Conservation (phyloP, 495 filamentous ascomycete species). For the Choiromyces venosus region DNA sequence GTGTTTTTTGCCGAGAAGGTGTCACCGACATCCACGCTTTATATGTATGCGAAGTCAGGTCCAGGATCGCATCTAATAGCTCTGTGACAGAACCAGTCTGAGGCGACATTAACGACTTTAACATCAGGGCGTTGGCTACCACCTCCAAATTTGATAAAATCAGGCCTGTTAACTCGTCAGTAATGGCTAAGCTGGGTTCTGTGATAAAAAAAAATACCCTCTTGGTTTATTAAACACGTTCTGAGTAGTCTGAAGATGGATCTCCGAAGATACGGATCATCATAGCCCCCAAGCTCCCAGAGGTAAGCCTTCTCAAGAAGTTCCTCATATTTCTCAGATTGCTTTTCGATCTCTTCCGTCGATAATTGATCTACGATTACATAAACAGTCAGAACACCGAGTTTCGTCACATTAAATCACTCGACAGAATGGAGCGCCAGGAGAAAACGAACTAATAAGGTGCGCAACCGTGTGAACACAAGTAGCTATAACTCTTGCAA, state of each 20-base stretch:
- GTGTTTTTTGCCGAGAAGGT: constrained; percentile 55
- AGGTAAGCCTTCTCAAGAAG: constrained; percentile 62
- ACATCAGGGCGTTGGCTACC: constrained; percentile 62
- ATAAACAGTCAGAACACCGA: not conserved
- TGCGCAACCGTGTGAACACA: constrained; percentile 55
- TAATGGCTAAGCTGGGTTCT: constrained; percentile 41
- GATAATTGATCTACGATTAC: constrained; percentile 26
- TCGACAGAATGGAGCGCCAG: not conserved
- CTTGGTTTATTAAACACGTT: constrained; percentile 1
- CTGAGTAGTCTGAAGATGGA: constrained; percentile 62
- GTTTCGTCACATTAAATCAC: constrained; percentile 14
- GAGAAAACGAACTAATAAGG: constrained; percentile 45
- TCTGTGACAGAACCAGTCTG: constrained; percentile 71
- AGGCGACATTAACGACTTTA: constrained; percentile 59
- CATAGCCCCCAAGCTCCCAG: constrained; percentile 65
- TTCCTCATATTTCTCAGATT: constrained; percentile 48
- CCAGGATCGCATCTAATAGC: constrained; percentile 57
- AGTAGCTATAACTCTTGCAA: constrained; percentile 68
- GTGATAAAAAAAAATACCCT: constrained; percentile 12
- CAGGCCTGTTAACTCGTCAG: constrained; percentile 53
- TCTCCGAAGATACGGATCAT: constrained; percentile 67
- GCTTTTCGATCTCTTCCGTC: constrained; percentile 51
- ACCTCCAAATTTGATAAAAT: constrained; percentile 52
- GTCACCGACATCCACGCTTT: constrained; percentile 64
- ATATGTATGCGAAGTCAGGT: constrained; percentile 58